A percentile compares a stretch with the other conserved stretches of the same genome.
These are phyloP conservation scores for Trametes coccinea DNA, from an alignment of 768 basidiomycete genomes.

Conservation along the genomic window DNA sequence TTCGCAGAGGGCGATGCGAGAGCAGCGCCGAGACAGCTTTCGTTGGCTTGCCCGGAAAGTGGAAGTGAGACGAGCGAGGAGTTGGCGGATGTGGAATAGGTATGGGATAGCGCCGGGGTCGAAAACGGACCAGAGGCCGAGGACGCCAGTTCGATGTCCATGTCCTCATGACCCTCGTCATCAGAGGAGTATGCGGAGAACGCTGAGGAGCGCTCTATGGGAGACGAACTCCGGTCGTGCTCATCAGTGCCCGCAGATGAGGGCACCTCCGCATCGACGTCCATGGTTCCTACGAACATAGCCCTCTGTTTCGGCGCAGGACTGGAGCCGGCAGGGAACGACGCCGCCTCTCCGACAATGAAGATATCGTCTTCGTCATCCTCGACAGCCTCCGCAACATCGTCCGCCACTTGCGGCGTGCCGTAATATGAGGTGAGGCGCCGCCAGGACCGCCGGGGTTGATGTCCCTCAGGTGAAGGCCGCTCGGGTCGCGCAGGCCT, in stretches of 20 bases:
- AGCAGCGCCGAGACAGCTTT: not conserved
- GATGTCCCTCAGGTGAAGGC: not conserved
- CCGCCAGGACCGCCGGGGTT: conserved; percentile 5
- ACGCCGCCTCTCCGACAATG: conserved; percentile 47
- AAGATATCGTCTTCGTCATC: conserved; percentile 56
- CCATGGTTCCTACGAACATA: conserved; percentile 47
- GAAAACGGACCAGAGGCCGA: conserved; percentile 24
- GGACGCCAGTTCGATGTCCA: conserved; percentile 18
- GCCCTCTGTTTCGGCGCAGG: conserved; percentile 42
- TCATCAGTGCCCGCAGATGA: conserved; percentile 8
- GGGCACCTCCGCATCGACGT: conserved; percentile 33
- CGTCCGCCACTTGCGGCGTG: conserved; percentile 5
- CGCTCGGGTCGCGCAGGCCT: conserved; percentile 22
- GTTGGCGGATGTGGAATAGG: conserved; percentile 39
- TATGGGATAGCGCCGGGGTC: conserved; percentile 39
- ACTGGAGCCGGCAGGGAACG: conserved; percentile 12
- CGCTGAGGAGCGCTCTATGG: conserved; percentile 30
- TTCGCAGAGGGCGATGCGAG: not conserved
- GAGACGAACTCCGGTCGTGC: conserved; percentile 35
- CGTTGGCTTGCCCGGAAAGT: conserved; percentile 20
- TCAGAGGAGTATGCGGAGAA: conserved; percentile 37
- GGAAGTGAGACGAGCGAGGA: conserved; percentile 43
- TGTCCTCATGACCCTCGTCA: conserved; percentile 32
- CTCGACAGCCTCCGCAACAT: conserved; percentile 22
- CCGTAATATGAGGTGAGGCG: conserved; percentile 18